A percentile compares a stretch with the other conserved stretches of the same genome.
Conservation (phyloP, 345 rosid genomes). For the Eucalyptus caleyi region DNA sequence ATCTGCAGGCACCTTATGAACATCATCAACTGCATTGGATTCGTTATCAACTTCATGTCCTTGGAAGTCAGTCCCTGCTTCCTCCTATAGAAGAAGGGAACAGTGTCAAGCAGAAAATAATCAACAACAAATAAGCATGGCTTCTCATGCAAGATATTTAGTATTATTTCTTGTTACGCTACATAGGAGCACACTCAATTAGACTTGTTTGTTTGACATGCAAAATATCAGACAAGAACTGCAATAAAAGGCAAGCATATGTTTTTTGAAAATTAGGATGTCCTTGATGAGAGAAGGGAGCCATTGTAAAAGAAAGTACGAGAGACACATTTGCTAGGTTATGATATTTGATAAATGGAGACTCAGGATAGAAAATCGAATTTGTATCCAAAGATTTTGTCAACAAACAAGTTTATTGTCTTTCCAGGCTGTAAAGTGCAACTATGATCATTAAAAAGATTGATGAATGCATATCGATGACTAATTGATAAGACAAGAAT, state of each 20-base stretch:
- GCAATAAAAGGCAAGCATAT: background rate
- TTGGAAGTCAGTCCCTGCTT: background rate
- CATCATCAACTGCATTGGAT: background rate
- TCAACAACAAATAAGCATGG: background rate
- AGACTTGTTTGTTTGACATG: background rate
- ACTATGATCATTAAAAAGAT: background rate
- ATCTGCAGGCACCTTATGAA: slow-evolving; percentile 21
- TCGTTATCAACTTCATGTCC: background rate
- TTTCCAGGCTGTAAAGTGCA: background rate
- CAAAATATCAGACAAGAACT: background rate
- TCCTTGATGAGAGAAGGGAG: background rate
- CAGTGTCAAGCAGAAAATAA: background rate
- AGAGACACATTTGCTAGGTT: background rate
- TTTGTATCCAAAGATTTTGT: background rate
- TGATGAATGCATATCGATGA: background rate
- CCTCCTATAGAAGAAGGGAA: background rate
- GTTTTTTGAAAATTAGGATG: background rate
- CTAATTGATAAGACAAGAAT: background rate
- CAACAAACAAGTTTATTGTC: background rate
- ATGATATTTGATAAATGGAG: background rate
- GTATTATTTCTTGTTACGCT: background rate
- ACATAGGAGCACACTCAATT: background rate
- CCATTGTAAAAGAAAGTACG: background rate
- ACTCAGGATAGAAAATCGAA: background rate
- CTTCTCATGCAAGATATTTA: background rate